Evolutionary conservation across 495 filamentous ascomycete species (phyloP).

Genomic region (Penicillium crystallinum): DNA sequence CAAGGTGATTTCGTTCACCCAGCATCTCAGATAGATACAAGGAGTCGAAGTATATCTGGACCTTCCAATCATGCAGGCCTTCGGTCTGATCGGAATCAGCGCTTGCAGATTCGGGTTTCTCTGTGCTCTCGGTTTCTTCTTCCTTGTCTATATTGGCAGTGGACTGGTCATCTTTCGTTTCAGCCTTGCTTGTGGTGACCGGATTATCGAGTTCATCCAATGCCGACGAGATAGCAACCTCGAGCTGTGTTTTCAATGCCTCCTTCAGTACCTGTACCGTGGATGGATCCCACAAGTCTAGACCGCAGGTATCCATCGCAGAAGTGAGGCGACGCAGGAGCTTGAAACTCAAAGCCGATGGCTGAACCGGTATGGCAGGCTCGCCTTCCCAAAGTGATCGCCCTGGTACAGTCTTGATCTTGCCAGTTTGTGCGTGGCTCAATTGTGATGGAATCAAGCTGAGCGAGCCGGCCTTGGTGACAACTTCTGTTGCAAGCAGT

Average conservation of each 20-base stretch:
- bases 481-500: constrained; percentile 41
- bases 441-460: constrained; percentile 10
- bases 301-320: constrained; percentile 64
- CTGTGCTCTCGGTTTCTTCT: background rate
- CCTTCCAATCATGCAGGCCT: constrained; percentile 47
- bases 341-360: constrained; percentile 69
- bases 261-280: constrained; percentile 61
- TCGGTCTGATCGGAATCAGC: constrained; percentile 3
- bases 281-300: constrained; percentile 77
- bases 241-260: constrained; percentile 35
- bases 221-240: constrained; percentile 16
- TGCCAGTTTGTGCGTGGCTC: constrained; percentile 8
- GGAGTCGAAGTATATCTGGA: constrained; percentile 77
- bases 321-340: constrained; percentile 61
- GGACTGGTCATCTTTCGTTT: constrained; percentile 3
- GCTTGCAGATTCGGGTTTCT: background rate
- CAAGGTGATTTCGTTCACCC: constrained; percentile 35
- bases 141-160: background rate
- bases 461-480: constrained; percentile 9
- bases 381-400: constrained; percentile 71
- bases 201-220: constrained; percentile 18
- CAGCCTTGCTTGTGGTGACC: constrained; percentile 1
- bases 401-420: constrained; percentile 30
- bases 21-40: constrained; percentile 56
- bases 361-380: constrained; percentile 73